A percentile compares a stretch with the other conserved stretches of the same genome.
phyloP scores from a whole-genome alignment of 2,329 filamentous ascomycete species.

The Aspergillus caelatus region DNA sequence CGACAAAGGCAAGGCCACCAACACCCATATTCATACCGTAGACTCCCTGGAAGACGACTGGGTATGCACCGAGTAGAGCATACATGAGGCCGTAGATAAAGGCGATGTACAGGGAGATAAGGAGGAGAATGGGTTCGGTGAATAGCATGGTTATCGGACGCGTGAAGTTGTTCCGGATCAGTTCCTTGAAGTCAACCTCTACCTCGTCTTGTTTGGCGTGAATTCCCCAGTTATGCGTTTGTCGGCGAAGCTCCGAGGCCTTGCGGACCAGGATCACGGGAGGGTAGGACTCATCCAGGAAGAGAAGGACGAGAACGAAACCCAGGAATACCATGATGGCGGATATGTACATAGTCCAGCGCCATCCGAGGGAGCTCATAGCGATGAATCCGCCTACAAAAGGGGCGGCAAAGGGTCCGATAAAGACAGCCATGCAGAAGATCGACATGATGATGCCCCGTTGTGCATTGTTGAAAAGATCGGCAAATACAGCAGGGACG shows the following conservation, averaged over 20 bases:
- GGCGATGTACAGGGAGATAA: constrained; percentile 36
- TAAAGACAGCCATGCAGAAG: constrained; percentile 55
- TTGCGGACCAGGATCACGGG: constrained; percentile 42
- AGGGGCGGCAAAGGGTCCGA: constrained; percentile 53
- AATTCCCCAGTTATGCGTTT: constrained; percentile 63
- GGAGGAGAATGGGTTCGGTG: constrained; percentile 44
- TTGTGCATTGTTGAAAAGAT: constrained; percentile 54
- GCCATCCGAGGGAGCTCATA: constrained; percentile 52
- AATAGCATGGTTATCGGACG: constrained; percentile 45
- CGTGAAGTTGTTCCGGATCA: constrained; percentile 53
- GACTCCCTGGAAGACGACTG: constrained; percentile 34
- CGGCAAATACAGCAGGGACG: constrained; percentile 49
- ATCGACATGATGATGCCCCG: constrained; percentile 50
- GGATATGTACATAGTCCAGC: constrained; percentile 57
- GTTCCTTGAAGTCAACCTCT: constrained; percentile 53
- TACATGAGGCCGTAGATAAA: constrained; percentile 40
- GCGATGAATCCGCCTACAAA: constrained; percentile 57
- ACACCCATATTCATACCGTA: constrained; percentile 36
- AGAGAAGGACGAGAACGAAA: constrained; percentile 41
- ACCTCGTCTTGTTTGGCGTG: constrained; percentile 59
- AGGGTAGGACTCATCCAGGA: constrained; percentile 59
- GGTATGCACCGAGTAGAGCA: constrained; percentile 35
- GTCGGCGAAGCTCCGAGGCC: constrained; percentile 53
- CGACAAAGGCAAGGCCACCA: constrained; percentile 34
- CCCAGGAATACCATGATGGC: constrained; percentile 57